Evolutionary conservation across 257 asterid species (phyloP).

Genomic region (Fraxinus pennsylvanica): DNA sequence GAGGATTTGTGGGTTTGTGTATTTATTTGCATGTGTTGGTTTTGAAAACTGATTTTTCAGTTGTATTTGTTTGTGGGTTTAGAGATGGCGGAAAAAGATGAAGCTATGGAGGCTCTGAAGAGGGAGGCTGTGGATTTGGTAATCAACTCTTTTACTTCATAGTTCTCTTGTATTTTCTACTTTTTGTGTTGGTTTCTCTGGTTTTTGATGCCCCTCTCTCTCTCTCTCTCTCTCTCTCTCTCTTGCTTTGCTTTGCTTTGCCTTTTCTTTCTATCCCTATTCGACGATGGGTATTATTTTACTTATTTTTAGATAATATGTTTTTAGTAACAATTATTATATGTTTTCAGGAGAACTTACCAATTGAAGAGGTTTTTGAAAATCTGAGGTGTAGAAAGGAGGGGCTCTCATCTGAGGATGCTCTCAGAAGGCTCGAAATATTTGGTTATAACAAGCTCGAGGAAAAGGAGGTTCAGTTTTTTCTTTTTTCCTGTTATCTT

Average conservation of each 20-base stretch:
- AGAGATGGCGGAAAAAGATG: constrained; percentile 23
- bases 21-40: not conserved
- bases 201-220: not conserved
- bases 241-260: not conserved
- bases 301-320: not conserved
- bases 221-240: not conserved
- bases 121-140: constrained; percentile 29
- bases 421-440: constrained; percentile 20
- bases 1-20: not conserved
- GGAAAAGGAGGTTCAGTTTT: constrained; percentile 15
- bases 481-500: not conserved
- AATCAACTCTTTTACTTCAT: not conserved
- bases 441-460: constrained; percentile 29
- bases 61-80: not conserved
- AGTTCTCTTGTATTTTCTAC: not conserved
- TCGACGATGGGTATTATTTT: not conserved
- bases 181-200: not conserved
- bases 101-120: constrained; percentile 27
- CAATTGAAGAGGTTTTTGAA: constrained; percentile 27
- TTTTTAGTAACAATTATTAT: not conserved
- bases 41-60: not conserved
- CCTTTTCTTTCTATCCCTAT: not conserved
- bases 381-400: constrained; percentile 25
- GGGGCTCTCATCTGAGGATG: constrained; percentile 21
- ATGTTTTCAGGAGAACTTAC: constrained; percentile 22